Conservation (phyloP, 805 yeast genomes). For the Zygosaccharomyces gambellarensis region DNA sequence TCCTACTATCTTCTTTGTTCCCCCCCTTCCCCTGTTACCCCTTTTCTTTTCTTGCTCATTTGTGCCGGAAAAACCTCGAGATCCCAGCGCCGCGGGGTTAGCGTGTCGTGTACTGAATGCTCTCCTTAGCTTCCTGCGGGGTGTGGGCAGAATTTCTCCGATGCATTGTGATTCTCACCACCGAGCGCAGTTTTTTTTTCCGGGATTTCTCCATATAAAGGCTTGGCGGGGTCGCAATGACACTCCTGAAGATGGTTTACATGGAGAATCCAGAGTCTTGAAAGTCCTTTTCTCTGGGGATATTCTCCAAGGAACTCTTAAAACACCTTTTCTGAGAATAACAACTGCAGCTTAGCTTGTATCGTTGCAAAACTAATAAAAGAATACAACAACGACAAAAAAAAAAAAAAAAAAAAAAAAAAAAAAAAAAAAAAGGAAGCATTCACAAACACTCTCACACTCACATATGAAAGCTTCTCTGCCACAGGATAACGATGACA, state of each 20-base stretch:
- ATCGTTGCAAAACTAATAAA: too few species aligned
- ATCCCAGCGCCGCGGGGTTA: neutral
- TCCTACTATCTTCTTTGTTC: neutral
- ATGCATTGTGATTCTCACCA: neutral
- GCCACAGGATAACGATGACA: conserved; percentile 27
- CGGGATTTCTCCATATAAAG: neutral
- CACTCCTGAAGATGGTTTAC: neutral
- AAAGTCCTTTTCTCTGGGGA: too few species aligned
- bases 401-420: neutral
- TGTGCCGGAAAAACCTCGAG: neutral
- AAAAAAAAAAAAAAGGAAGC: too few species aligned
- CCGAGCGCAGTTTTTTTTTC: neutral
- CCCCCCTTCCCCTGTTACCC: neutral
- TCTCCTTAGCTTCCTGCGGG: neutral
- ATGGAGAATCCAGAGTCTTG: neutral
- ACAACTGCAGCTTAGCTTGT: too few species aligned
- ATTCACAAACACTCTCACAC: too few species aligned
- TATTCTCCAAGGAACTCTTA: too few species aligned
- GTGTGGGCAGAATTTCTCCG: neutral
- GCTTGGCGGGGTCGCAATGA: neutral
- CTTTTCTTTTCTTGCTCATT: neutral
- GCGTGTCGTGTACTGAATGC: neutral
- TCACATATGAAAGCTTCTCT: conserved; percentile 2
- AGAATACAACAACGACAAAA: too few species aligned
- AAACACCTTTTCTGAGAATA: too few species aligned